Conservation (phyloP, 2,329 filamentous ascomycete genomes). For the Fusarium nodosum region DNA sequence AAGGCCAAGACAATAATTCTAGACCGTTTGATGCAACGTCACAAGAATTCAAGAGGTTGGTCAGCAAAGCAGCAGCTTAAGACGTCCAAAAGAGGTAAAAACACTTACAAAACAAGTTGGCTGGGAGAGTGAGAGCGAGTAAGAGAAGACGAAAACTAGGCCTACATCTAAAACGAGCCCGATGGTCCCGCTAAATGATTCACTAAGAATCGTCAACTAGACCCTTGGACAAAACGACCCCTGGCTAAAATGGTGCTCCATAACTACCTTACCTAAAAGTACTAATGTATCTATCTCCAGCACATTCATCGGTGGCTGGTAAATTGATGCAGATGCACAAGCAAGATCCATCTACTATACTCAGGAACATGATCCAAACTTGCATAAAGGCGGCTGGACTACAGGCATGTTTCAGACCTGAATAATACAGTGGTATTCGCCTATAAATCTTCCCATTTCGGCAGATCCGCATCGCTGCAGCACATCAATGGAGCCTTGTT, state of each 20-base stretch:
- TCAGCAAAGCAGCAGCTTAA: conserved; percentile 2
- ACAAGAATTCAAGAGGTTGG: conserved; percentile 38
- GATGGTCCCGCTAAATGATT: conserved; percentile 6
- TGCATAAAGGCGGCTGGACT: conserved; percentile 19
- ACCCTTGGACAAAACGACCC: background rate
- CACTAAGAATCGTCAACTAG: background rate
- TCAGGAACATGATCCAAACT: conserved; percentile 31
- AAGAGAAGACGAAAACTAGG: conserved; percentile 11
- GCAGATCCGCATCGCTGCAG: conserved; percentile 10
- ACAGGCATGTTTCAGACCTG: conserved; percentile 25
- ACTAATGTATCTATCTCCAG: background rate
- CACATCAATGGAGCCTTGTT: conserved; percentile 5
- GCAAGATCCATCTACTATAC: conserved; percentile 7
- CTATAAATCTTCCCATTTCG: conserved; percentile 26
- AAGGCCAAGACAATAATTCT: conserved; percentile 4
- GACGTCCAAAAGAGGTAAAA: conserved; percentile 31
- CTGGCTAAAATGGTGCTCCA: background rate
- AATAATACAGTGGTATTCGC: background rate
- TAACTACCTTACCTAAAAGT: no score
- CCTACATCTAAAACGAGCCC: conserved; percentile 12
- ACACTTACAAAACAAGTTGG: conserved; percentile 33
- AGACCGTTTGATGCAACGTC: conserved; percentile 27
- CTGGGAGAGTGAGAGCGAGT: conserved; percentile 7
- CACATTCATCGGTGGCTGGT: conserved; percentile 6
- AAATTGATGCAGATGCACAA: background rate